phyloP scores from a whole-genome alignment of 1,284 basidiomycete genomes.

The Meripilus lineatus region DNA sequence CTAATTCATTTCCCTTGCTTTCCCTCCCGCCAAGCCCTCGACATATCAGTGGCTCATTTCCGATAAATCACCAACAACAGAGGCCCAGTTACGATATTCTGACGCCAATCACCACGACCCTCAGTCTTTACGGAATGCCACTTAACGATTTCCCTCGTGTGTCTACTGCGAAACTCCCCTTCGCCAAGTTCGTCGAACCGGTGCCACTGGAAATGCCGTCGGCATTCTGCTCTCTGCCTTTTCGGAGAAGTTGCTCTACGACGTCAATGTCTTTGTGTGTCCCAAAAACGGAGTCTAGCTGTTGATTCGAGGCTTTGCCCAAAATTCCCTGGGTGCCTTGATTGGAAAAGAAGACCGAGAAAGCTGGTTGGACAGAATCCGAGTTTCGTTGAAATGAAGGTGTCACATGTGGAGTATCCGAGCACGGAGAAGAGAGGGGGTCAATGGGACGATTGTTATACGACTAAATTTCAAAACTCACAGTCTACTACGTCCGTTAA shows the following conservation, averaged over 20 bases:
- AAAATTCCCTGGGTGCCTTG: constrained; percentile 73
- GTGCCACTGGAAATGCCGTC: constrained; percentile 35
- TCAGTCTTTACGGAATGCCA: neutral
- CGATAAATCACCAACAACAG: neutral
- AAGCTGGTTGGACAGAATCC: constrained; percentile 28
- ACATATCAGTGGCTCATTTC: neutral
- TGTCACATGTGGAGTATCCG: too few species aligned
- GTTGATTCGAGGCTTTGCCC: constrained; percentile 68
- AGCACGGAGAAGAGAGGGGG: too few species aligned
- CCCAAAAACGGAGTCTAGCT: constrained; percentile 68
- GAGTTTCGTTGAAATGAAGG: too few species aligned
- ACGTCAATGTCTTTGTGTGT: constrained; percentile 63
- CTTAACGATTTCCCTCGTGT: constrained; percentile 30
- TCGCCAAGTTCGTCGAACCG: constrained; percentile 28
- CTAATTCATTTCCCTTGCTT: too few species aligned
- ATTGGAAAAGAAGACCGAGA: constrained; percentile 46
- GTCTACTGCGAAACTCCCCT: constrained; percentile 39
- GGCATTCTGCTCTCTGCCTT: constrained; percentile 51
- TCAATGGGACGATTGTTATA: neutral
- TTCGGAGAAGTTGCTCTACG: constrained; percentile 50
- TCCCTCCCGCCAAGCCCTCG: neutral
- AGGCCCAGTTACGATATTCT: neutral
- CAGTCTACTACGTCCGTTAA: constrained; percentile 71
- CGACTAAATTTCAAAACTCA: constrained; percentile 31
- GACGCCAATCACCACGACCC: too few species aligned